Percentiles rank a stretch among this genome's conserved stretches.
phyloP scores from a whole-genome alignment of 129 eudicot genomes.

The Pittosporum tobira region DNA sequence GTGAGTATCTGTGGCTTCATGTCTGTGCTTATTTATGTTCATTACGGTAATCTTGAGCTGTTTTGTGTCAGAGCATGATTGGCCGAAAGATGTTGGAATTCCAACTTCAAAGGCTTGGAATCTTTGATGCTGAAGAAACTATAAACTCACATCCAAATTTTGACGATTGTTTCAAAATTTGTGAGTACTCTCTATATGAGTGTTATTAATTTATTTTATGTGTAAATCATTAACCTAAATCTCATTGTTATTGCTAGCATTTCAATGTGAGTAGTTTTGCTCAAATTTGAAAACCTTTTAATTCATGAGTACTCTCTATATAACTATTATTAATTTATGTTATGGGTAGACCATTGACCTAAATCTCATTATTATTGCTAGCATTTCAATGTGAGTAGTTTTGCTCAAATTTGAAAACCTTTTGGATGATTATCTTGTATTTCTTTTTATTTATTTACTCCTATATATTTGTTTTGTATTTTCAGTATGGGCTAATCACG shows the following conservation, averaged over 20 bases:
- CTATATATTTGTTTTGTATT: not conserved
- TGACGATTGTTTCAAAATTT: slow-evolving; percentile 53
- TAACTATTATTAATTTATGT: slow-evolving; percentile 3
- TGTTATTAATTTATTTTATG: slow-evolving; percentile 7
- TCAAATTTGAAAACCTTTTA: not conserved
- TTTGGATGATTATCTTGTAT: not conserved
- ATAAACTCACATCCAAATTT: slow-evolving; percentile 63
- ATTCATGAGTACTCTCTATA: slow-evolving; percentile 27
- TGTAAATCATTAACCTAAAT: not conserved
- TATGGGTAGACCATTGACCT: not conserved
- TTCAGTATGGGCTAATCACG: slow-evolving; percentile 97
- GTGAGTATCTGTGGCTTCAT: not conserved
- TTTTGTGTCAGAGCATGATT: slow-evolving; percentile 76
- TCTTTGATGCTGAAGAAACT: slow-evolving; percentile 71
- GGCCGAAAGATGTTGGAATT: slow-evolving; percentile 87
- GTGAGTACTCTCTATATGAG: slow-evolving; percentile 19
- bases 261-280: not conserved
- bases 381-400: not conserved
- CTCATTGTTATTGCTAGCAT: not conserved
- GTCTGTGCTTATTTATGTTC: not conserved
- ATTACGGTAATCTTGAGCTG: not conserved
- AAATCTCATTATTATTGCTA: not conserved
- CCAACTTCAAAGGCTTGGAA: slow-evolving; percentile 88
- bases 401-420: not conserved
- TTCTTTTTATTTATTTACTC: not conserved